phyloP scores from a whole-genome alignment of 139 green algal genomes.

The Deuterostichococcus epilithicus region DNA sequence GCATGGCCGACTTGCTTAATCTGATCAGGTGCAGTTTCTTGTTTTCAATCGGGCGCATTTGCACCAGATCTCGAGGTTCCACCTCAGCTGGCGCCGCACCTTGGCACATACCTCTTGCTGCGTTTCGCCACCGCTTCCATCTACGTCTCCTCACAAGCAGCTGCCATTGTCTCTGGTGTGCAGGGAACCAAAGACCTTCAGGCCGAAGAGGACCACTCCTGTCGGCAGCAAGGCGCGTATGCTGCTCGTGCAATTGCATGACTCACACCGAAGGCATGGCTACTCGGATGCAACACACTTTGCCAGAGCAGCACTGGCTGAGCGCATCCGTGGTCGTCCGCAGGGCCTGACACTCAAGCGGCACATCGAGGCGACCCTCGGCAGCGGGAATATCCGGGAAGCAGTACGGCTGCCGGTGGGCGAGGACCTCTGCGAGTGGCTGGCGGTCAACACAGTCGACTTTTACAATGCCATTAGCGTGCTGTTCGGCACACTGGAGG shows the following conservation, averaged over 20 bases:
- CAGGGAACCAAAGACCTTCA: slow-evolving; percentile 65
- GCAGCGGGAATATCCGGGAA: slow-evolving; percentile 77
- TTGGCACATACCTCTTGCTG: too few species aligned
- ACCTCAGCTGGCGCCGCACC: too few species aligned
- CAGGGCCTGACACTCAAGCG: slow-evolving; percentile 84
- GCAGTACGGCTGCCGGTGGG: slow-evolving; percentile 77
- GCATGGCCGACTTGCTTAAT: background rate
- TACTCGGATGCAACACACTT: too few species aligned
- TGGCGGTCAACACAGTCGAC: slow-evolving; percentile 88
- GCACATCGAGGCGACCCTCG: slow-evolving; percentile 88
- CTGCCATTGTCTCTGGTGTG: background rate
- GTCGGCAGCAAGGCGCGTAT: slow-evolving; percentile 70
- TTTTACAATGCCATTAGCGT: slow-evolving; percentile 97
- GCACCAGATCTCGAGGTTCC: too few species aligned
- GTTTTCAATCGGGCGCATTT: too few species aligned
- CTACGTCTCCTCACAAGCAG: too few species aligned
- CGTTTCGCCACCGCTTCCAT: too few species aligned
- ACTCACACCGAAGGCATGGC: too few species aligned
- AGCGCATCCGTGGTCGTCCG: background rate
- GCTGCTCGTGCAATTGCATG: background rate
- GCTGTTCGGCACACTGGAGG: slow-evolving; percentile 87
- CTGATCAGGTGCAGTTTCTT: background rate
- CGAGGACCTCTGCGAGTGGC: slow-evolving; percentile 88
- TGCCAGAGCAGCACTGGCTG: background rate
- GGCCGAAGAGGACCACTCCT: slow-evolving; percentile 74